phyloP scores from a whole-genome alignment of 2,329 filamentous ascomycete species.

The Colletotrichum sublineola region DNA sequence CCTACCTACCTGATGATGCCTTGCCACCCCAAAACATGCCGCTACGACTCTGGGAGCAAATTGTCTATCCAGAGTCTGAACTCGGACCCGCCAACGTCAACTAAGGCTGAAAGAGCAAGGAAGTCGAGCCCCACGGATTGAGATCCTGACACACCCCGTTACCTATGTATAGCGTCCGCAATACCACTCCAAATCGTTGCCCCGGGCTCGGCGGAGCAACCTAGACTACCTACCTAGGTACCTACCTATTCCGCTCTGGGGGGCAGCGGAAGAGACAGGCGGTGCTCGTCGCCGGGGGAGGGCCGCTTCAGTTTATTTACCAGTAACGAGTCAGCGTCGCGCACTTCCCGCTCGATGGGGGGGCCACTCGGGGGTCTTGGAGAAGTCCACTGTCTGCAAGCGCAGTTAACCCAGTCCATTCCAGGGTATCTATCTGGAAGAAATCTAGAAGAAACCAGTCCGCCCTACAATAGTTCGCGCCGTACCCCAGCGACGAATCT shows the following conservation, averaged over 20 bases:
- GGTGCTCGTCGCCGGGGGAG: neutral
- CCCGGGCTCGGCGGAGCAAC: neutral
- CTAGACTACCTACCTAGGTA: no score
- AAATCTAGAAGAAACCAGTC: conserved; percentile 1
- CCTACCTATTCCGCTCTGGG: neutral
- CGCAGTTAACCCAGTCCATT: neutral
- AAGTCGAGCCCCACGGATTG: neutral
- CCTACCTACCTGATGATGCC: neutral
- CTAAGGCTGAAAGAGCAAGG: conserved; percentile 7
- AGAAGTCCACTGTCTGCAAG: neutral
- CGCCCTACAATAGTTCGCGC: neutral
- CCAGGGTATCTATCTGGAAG: conserved; percentile 2
- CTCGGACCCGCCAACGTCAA: neutral
- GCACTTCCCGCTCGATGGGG: conserved; percentile 1
- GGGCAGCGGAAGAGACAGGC: neutral
- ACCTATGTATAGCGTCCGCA: neutral
- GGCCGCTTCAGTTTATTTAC: neutral
- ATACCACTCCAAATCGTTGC: conserved; percentile 16
- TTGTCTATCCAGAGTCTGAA: conserved; percentile 14
- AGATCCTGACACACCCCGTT: neutral
- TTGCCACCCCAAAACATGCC: conserved; percentile 11
- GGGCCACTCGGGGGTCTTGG: neutral
- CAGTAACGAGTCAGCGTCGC: conserved; percentile 1
- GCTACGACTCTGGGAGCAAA: conserved; percentile 8
- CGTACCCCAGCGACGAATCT: neutral